Base-by-base conservation (phyloP, 2,329 filamentous ascomycete genomes). In the Ophiostoma tasmaniense region DNA sequence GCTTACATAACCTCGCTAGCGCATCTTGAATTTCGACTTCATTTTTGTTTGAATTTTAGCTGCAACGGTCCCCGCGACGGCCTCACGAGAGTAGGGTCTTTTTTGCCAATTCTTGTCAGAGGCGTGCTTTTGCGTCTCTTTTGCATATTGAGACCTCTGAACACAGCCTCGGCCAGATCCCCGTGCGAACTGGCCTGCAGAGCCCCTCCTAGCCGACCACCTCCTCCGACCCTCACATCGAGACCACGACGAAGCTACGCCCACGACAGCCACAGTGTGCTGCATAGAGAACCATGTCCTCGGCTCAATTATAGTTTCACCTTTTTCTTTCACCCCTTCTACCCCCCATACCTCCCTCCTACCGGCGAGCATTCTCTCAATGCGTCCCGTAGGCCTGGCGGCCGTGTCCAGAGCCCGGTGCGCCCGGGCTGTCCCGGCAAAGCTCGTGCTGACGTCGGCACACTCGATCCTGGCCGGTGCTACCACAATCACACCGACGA, bases 351-450 rank as follows among this genome's bases (percentile, higher is more conserved):
- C 55, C 28, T 61, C 17, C 45, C 10, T 22, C 3, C 1, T 17
- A 6, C 55, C 30, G 20, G 14, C 17, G 17, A 33, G 33, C 20
- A n/a, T 37, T 3, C 25, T 62, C 59, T 30, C 61, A 22, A 65
- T 65, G 64, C 64, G 64, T 65, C 35, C 64, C 8, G 37, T 45
- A 22, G 37, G 64, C 64, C 64, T 65, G 35, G 64, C 64, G n/a
- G 64, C 64, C 35, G 64, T 65, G 64, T 65, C 64, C 13, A 4
- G 64, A 35, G 62, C 62, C 22, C 64, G 64, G 35, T 65, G 64
- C 33, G 37, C 64, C n/a, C 64, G 64, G 35, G 64, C 37, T 39
- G 64, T 39, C 10, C 37, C 35, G 64, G 64, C 64, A 42, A 22
- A 25, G 71, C 71, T 30, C 66, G 50, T 11, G 10, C 22, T 28